Percentiles rank a stretch among this genome's conserved stretches.
phyloP scores from a whole-genome alignment of 345 rosid genomes.

The Boechera divaricarpa region DNA sequence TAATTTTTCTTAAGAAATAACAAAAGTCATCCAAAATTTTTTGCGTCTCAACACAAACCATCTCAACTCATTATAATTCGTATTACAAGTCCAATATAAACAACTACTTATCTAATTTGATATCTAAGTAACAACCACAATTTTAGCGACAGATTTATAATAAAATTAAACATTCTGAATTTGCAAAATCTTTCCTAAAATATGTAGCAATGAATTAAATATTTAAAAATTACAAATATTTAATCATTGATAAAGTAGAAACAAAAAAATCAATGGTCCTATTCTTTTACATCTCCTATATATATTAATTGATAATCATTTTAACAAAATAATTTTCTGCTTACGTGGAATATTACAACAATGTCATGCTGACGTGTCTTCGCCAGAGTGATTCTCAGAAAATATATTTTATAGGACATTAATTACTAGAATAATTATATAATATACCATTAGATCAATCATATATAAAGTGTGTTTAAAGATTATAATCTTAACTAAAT shows the following conservation, averaged over 20 bases:
- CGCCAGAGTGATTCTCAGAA: no score
- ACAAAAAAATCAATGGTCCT: neutral
- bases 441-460: no score
- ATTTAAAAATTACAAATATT: neutral
- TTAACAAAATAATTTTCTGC: no score
- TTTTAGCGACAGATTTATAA: constrained; percentile 24
- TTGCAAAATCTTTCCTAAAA: neutral
- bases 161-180: neutral
- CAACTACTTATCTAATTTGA: constrained; percentile 27
- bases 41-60: constrained; percentile 42
- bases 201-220: neutral
- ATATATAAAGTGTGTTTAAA: no score
- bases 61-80: constrained; percentile 8
- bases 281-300: neutral
- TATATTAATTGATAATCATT: no score
- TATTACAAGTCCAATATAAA: constrained; percentile 17
- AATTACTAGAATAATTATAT: no score
- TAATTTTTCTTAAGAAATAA: neutral
- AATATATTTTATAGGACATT: no score
- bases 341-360: no score
- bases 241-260: neutral
- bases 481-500: no score
- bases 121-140: constrained; percentile 34
- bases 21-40: constrained; percentile 26
- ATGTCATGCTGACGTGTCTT: no score